Evolutionary conservation across 495 filamentous ascomycete genomes (phyloP).

Genomic region (Daldinia concentrica): DNA sequence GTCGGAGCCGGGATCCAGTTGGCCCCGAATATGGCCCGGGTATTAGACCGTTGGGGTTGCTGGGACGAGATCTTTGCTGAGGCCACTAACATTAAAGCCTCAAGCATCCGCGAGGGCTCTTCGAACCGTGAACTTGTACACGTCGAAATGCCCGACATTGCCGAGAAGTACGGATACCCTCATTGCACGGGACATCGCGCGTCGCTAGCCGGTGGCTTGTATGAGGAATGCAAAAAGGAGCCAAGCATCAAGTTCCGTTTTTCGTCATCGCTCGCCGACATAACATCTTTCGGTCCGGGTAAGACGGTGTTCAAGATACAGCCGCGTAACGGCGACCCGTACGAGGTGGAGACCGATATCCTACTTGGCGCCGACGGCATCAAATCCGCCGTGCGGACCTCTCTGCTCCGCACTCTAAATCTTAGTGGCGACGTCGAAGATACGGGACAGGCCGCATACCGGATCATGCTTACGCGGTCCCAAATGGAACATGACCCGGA

Average conservation of each 20-base stretch:
- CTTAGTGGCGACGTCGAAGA: conserved; percentile 69
- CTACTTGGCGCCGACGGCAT: conserved; percentile 79
- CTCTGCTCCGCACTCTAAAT: conserved; percentile 67
- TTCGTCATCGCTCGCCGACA: conserved; percentile 60
- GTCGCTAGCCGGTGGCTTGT: conserved; percentile 74
- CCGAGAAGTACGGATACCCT: conserved; percentile 72
- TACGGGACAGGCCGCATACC: conserved; percentile 82
- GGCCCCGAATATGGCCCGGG: conserved; percentile 80
- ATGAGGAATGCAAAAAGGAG: conserved; percentile 71
- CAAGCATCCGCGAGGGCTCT: conserved; percentile 67
- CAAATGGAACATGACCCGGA: conserved; percentile 74
- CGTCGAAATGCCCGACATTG: conserved; percentile 73
- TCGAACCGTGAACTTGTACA: conserved; percentile 73
- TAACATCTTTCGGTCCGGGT: conserved; percentile 63
- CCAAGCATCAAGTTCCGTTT: conserved; percentile 75
- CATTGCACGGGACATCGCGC: conserved; percentile 83
- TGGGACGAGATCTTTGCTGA: conserved; percentile 74
- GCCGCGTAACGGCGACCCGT: conserved; percentile 65
- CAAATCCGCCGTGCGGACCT: conserved; percentile 69
- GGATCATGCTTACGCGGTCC: conserved; percentile 78
- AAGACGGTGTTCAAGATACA: conserved; percentile 64
- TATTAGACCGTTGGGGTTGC: conserved; percentile 73
- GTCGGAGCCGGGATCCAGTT: conserved; percentile 86
- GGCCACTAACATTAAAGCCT: conserved; percentile 59
- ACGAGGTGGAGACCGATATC: conserved; percentile 69